phyloP scores from a whole-genome alignment of 129 eudicot species.

The sunflower (Helianthus annuus) region HanXRQr2.0-SUNRISE NC_035436.2:150326647-150327146 shows the following conservation, averaged over 20 bases:
- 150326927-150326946: slow-evolving; percentile 98
- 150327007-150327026: slow-evolving; percentile 47
- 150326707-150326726: slow-evolving; percentile 85
- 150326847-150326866: slow-evolving; percentile 77
- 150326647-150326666: slow-evolving; percentile 92
- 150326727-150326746: slow-evolving; percentile 94
- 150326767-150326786: slow-evolving; percentile 3
- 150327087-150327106: slow-evolving; percentile 48
- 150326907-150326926: slow-evolving; percentile 92
- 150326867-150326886: slow-evolving; percentile 93
- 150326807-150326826: background rate
- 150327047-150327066: slow-evolving; percentile 98
- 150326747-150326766: slow-evolving; percentile 96
- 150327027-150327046: slow-evolving; percentile 97
- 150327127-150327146: background rate
- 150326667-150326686: slow-evolving; percentile 95
- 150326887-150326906: slow-evolving; percentile 96
- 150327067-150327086: slow-evolving; percentile 98
- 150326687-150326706: slow-evolving; percentile 94
- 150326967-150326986: background rate
- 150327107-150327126: background rate
- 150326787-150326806: background rate
- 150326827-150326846: background rate
- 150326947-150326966: slow-evolving; percentile 3
- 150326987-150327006: background rate